Evolutionary conservation across 2,329 filamentous ascomycete species (phyloP).

Genomic region (Hypoxylon sp.): DNA sequence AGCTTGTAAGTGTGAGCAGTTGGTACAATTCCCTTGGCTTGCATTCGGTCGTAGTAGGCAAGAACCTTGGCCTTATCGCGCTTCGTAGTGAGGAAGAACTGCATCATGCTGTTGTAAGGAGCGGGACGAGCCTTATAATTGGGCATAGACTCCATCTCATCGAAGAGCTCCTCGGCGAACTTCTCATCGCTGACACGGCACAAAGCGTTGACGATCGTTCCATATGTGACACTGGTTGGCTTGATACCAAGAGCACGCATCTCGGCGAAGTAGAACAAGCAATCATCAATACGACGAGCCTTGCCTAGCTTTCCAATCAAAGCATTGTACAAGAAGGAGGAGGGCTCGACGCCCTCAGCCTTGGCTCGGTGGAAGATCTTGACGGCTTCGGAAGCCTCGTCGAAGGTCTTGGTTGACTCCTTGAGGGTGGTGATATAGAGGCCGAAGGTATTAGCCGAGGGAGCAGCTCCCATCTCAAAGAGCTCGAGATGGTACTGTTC

Average conservation of each 20-base stretch:
- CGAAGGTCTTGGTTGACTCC: constrained; percentile 96
- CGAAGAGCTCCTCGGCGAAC: constrained; percentile 96
- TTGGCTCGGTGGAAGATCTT: constrained; percentile 97
- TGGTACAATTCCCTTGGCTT: constrained; percentile 83
- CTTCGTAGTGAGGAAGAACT: constrained; percentile 98
- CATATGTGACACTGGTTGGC: constrained; percentile 97
- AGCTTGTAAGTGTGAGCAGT: constrained; percentile 98
- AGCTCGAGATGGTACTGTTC: constrained; percentile 92
- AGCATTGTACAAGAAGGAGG: constrained; percentile 97
- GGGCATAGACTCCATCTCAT: constrained; percentile 98
- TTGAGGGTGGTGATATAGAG: constrained; percentile 99
- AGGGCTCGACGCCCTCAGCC: constrained; percentile 92
- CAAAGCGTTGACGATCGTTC: constrained; percentile 96
- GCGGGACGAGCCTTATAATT: constrained; percentile 99
- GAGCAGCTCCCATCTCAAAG: constrained; percentile 87
- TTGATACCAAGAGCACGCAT: constrained; percentile 95
- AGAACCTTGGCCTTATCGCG: constrained; percentile 94
- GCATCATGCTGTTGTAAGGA: constrained; percentile 99
- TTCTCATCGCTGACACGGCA: constrained; percentile 98
- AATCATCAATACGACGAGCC: constrained; percentile 97
- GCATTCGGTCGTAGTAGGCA: constrained; percentile 95
- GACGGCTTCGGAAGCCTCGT: constrained; percentile 95
- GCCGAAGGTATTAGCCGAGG: constrained; percentile 96
- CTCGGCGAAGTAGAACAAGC: constrained; percentile 96
- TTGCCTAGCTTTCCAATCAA: constrained; percentile 98